Evolutionary conservation across 1,139 yeast species (phyloP).

Genomic region (Spencermartinsiella ligniputridi): DNA sequence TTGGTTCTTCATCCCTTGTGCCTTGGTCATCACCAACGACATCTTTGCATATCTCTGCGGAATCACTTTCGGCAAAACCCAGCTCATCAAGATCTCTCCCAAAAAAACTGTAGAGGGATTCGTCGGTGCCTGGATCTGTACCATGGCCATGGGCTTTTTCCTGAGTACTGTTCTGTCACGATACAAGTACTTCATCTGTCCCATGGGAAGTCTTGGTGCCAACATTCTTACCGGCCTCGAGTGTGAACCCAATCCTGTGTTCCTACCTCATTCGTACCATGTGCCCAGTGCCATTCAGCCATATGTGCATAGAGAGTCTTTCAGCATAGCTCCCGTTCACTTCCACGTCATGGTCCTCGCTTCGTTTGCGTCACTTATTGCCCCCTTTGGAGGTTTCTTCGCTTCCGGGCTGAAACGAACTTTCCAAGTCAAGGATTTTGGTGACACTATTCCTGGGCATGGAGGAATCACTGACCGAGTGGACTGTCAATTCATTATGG

Average conservation of each 20-base stretch:
- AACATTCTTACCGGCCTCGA: slow-evolving; percentile 57
- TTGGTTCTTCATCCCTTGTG: slow-evolving; percentile 92
- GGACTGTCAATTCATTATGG: slow-evolving; percentile 98
- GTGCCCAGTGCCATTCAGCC: slow-evolving; percentile 64
- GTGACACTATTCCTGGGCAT: slow-evolving; percentile 94
- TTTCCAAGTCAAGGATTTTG: slow-evolving; percentile 91
- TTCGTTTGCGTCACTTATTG: slow-evolving; percentile 92
- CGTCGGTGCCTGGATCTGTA: slow-evolving; percentile 95
- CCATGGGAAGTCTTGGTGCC: slow-evolving; percentile 61
- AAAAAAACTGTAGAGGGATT: slow-evolving; percentile 98
- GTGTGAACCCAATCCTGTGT: slow-evolving; percentile 86
- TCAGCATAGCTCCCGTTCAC: slow-evolving; percentile 69
- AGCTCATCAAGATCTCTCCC: slow-evolving; percentile 88
- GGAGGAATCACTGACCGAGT: slow-evolving; percentile 98
- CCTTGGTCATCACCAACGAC: slow-evolving; percentile 89
- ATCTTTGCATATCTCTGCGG: slow-evolving; percentile 97
- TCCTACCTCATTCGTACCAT: slow-evolving; percentile 70
- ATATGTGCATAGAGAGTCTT: slow-evolving; percentile 40
- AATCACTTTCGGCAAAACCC: slow-evolving; percentile 91
- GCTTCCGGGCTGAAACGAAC: slow-evolving; percentile 97
- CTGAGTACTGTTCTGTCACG: slow-evolving; percentile 62
- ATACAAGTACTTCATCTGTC: slow-evolving; percentile 80
- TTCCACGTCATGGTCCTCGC: slow-evolving; percentile 83
- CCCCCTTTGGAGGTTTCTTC: slow-evolving; percentile 98
- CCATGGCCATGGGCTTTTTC: slow-evolving; percentile 67